Evolutionary conservation across 192 early-diverging fungal species (phyloP).

Genomic region (Gaertneriomyces sp.): DNA sequence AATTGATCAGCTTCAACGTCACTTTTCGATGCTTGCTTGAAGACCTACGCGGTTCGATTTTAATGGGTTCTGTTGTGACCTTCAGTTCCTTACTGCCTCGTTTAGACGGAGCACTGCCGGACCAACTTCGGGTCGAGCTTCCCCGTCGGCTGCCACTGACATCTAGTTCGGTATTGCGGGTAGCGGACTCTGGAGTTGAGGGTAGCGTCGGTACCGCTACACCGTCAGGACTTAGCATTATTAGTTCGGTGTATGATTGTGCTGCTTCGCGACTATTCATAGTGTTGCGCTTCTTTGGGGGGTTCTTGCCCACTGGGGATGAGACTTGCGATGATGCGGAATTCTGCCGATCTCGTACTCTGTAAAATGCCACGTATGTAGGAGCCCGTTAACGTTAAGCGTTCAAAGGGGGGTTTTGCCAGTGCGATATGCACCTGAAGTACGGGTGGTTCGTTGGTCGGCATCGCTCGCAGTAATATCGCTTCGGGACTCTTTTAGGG

Average conservation of each 20-base stretch:
- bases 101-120: too few relatives aligned
- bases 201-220: background rate
- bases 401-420: background rate
- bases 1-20: too few relatives aligned
- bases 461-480: conserved; percentile 92
- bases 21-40: too few relatives aligned
- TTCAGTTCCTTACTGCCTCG: too few relatives aligned
- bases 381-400: background rate
- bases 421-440: conserved; percentile 33
- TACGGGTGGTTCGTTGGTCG: conserved; percentile 75
- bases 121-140: too few relatives aligned
- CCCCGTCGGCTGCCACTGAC: too few relatives aligned
- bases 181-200: too few relatives aligned
- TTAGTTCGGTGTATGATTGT: conserved; percentile 30
- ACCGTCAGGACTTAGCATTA: conserved; percentile 17
- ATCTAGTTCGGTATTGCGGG: too few relatives aligned
- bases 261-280: conserved; percentile 42
- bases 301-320: conserved; percentile 8
- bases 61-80: too few relatives aligned
- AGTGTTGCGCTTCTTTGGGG: conserved; percentile 37
- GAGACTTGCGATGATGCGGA: background rate
- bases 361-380: background rate
- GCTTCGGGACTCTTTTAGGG: conserved; percentile 73
- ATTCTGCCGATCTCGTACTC: background rate
- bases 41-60: too few relatives aligned